Conservation (phyloP, 768 basidiomycete genomes). For the Rhodosporidiobolus odoratus region DNA sequence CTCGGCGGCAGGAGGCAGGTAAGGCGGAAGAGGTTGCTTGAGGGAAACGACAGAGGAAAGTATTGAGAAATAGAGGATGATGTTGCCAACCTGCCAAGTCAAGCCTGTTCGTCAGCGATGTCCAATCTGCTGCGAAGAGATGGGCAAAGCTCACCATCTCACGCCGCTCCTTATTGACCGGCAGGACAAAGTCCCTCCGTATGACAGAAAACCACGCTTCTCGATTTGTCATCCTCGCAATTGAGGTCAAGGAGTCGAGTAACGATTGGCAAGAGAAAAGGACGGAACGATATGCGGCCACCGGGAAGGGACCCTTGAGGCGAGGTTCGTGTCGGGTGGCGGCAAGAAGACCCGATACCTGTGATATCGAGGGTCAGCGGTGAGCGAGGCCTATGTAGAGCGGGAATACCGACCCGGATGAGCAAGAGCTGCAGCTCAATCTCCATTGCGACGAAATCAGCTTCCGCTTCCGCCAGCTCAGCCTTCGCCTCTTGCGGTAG, state of each 20-base stretch:
- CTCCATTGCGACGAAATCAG: constrained; percentile 54
- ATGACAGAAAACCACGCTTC: constrained; percentile 74
- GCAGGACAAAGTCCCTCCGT: constrained; percentile 77
- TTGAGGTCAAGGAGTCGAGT: constrained; percentile 82
- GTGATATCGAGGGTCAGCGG: constrained; percentile 40
- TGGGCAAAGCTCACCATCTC: constrained; percentile 59
- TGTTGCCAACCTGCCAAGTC: constrained; percentile 65
- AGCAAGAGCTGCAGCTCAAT: constrained; percentile 87
- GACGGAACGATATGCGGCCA: constrained; percentile 63
- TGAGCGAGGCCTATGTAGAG: too few species aligned
- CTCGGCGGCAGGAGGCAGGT: constrained; percentile 85
- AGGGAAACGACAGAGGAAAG: constrained; percentile 72
- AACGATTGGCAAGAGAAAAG: constrained; percentile 57
- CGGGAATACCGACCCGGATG: constrained; percentile 50
- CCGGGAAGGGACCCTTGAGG: constrained; percentile 90
- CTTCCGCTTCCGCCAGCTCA: constrained; percentile 5
- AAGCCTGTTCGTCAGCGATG: neutral
- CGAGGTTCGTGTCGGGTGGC: constrained; percentile 91
- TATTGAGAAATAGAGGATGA: constrained; percentile 80
- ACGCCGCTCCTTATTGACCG: constrained; percentile 78
- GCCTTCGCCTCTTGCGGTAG: constrained; percentile 12
- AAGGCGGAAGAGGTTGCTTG: constrained; percentile 91
- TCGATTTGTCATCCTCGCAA: constrained; percentile 92
- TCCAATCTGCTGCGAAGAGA: neutral
- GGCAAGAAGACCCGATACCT: constrained; percentile 73